Conservation (phyloP, 2,329 filamentous ascomycete genomes). For the Blastomyces parvus region DNA sequence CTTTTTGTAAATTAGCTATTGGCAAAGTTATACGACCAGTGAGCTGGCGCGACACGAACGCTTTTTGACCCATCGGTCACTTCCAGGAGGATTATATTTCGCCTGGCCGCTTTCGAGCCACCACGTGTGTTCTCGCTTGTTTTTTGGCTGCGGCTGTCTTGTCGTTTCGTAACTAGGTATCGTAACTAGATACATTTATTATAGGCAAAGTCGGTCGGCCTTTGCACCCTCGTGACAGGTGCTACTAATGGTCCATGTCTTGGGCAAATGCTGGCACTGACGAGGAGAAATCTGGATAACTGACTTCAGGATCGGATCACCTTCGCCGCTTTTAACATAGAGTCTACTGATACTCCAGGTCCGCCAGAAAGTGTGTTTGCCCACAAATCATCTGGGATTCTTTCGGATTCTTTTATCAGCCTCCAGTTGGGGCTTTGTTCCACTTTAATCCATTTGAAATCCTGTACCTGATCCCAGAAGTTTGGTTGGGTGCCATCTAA, state of each 20-base stretch:
- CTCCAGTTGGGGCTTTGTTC: slow-evolving; percentile 85
- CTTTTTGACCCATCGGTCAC: background rate
- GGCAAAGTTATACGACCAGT: background rate
- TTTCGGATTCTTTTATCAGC: slow-evolving; percentile 52
- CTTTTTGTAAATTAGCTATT: background rate
- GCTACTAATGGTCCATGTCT: background rate
- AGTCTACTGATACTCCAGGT: slow-evolving; percentile 52
- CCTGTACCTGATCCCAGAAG: slow-evolving; percentile 83
- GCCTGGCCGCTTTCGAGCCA: background rate
- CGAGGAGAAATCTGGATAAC: background rate
- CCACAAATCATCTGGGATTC: slow-evolving; percentile 58
- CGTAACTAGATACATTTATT: background rate
- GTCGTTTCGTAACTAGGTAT: background rate
- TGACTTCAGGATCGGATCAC: slow-evolving; percentile 18
- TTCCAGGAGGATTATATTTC: background rate
- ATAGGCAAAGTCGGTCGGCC: background rate
- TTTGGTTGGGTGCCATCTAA: slow-evolving; percentile 41
- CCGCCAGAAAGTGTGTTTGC: slow-evolving; percentile 55
- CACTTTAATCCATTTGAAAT: slow-evolving; percentile 93
- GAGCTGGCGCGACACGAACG: background rate
- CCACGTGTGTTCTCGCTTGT: background rate
- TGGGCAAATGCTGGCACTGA: background rate
- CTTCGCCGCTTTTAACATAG: slow-evolving; percentile 47
- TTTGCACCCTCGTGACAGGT: background rate
- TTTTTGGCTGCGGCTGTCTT: background rate